These are phyloP conservation scores for Nakazawaea siamensis DNA, from an alignment of 805 yeast genomes.

Conservation along the genomic window DNA sequence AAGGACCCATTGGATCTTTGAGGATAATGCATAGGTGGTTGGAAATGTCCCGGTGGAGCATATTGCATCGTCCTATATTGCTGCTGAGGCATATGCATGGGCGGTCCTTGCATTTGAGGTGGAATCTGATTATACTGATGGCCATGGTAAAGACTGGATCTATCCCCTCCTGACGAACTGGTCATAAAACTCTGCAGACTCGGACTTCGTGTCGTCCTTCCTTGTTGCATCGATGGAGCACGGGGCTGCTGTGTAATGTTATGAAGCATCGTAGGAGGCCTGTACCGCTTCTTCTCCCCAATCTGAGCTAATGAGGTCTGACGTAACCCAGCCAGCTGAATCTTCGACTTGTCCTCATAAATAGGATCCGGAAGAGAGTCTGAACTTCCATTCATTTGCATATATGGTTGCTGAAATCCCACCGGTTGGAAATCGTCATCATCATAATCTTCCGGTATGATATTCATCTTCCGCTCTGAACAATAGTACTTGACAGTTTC, in stretches of 20 bases:
- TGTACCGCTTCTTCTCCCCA: constrained; percentile 7
- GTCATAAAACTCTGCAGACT: constrained; percentile 4
- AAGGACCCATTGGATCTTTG: constrained; percentile 5
- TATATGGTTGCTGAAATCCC: not conserved
- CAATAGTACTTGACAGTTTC: too few species aligned
- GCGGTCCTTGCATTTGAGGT: too few species aligned
- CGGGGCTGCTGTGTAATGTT: too few species aligned
- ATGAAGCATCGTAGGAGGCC: constrained; percentile 11
- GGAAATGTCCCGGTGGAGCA: constrained; percentile 1
- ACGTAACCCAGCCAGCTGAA: constrained; percentile 9
- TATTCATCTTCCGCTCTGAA: not conserved
- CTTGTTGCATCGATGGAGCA: too few species aligned
- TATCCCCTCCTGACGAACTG: constrained; percentile 3
- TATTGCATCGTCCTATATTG: not conserved
- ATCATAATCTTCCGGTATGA: constrained; percentile 10
- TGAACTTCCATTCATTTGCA: not conserved
- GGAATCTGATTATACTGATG: too few species aligned
- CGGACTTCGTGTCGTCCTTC: constrained; percentile 2
- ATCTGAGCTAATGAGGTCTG: constrained; percentile 8
- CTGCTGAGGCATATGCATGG: not conserved
- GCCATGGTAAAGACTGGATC: constrained; percentile 1
- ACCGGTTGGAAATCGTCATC: constrained; percentile 6
- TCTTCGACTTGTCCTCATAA: constrained; percentile 8
- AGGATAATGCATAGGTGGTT: constrained; percentile 5
- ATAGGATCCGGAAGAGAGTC: constrained; percentile 1